These are phyloP conservation scores for Flaveria linearis DNA, from an alignment of 129 eudicot species.

Conservation along the genomic window DNA sequence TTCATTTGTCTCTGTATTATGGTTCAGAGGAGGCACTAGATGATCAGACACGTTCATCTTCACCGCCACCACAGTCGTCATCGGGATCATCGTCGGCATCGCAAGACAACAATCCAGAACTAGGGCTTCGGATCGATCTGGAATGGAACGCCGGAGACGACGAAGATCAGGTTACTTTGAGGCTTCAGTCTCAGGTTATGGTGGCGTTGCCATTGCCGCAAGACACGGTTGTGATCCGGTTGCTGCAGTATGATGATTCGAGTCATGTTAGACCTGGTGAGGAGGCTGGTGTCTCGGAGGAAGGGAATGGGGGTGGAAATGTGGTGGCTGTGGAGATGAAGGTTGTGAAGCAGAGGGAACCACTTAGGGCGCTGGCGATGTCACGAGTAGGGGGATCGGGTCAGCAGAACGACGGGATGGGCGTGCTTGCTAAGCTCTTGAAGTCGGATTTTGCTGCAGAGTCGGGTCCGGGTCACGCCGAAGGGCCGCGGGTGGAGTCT, in stretches of 20 bases:
- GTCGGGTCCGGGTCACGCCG: slow-evolving; percentile 33
- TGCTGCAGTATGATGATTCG: slow-evolving; percentile 34
- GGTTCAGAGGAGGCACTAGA: slow-evolving; percentile 60
- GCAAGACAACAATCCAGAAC: slow-evolving; percentile 30
- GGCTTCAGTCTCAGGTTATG: slow-evolving; percentile 94
- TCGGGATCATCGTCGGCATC: slow-evolving; percentile 38
- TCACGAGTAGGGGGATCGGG: slow-evolving; percentile 72
- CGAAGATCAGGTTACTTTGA: slow-evolving; percentile 90
- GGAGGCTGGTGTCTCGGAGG: neutral
- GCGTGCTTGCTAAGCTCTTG: slow-evolving; percentile 73
- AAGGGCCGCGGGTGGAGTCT: slow-evolving; percentile 33
- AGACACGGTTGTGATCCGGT: slow-evolving; percentile 64
- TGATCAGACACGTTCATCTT: slow-evolving; percentile 47
- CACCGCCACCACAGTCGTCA: slow-evolving; percentile 50
- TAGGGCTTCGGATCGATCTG: slow-evolving; percentile 77
- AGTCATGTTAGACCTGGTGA: too few species aligned
- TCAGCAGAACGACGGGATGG: slow-evolving; percentile 85
- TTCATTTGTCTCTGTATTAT: slow-evolving; percentile 69
- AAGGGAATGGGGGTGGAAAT: slow-evolving; percentile 21
- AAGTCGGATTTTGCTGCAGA: slow-evolving; percentile 55
- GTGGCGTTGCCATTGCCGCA: slow-evolving; percentile 87
- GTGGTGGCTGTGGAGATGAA: slow-evolving; percentile 68
- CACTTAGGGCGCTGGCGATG: slow-evolving; percentile 65
- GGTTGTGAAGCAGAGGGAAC: slow-evolving; percentile 89
- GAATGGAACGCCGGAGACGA: slow-evolving; percentile 98